Conservation (phyloP, 768 basidiomycete species). For the Rhizopogon vinicolor region DNA sequence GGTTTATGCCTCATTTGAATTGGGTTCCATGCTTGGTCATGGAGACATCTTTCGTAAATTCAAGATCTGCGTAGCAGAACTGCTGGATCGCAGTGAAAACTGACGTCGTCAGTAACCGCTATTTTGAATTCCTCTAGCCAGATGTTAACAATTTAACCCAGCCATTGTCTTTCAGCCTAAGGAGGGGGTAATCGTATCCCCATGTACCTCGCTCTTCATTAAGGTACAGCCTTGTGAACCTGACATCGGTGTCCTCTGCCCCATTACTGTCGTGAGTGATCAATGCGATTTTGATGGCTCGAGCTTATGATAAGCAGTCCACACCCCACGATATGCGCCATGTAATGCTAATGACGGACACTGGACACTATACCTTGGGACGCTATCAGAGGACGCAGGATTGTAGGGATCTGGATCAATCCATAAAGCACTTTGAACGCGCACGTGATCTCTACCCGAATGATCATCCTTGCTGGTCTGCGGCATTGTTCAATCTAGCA, state of each 20-base stretch:
- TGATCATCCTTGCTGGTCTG: background rate
- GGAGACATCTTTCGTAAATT: background rate
- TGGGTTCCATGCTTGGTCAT: background rate
- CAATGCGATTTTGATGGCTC: background rate
- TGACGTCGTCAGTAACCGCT: background rate
- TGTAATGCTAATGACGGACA: background rate
- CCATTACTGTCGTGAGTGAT: background rate
- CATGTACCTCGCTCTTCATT: background rate
- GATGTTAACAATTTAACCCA: background rate
- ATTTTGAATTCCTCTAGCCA: no score
- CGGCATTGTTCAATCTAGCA: constrained; percentile 6
- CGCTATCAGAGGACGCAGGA: background rate
- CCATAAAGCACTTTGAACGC: background rate
- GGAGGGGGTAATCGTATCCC: background rate
- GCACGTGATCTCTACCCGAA: background rate
- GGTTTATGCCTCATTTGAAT: background rate
- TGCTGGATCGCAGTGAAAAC: background rate
- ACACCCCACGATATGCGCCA: background rate
- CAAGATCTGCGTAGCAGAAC: background rate
- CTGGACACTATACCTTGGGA: constrained; percentile 1
- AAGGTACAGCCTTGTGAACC: background rate
- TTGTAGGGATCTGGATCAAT: background rate
- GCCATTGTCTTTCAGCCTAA: background rate
- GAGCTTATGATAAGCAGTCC: background rate
- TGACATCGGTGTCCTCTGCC: no score